A percentile compares a stretch with the other conserved stretches of the same genome.
phyloP scores from a whole-genome alignment of 2,329 filamentous ascomycete species.

The Juglanconis oblonga region DNA sequence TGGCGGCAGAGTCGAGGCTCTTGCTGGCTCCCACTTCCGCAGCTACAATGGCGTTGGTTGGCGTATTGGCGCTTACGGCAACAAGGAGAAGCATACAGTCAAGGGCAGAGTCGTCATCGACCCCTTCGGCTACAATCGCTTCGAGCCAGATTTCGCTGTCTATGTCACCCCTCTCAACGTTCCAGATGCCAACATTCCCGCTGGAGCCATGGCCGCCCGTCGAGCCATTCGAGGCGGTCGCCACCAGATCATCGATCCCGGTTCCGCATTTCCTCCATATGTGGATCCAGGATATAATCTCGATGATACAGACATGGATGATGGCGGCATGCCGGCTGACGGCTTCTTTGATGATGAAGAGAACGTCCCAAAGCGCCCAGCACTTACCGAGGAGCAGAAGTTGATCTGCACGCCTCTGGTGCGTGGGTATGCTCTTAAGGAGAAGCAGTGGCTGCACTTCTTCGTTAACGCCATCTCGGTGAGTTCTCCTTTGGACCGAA shows the following conservation, averaged over 20 bases:
- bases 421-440: conserved; percentile 43
- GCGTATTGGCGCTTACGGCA: conserved; percentile 2
- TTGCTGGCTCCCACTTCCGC: conserved; percentile 29
- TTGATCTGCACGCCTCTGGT: conserved; percentile 25
- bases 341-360: background rate
- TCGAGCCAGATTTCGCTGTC: conserved; percentile 24
- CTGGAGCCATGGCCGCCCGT: background rate
- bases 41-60: conserved; percentile 30
- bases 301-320: background rate
- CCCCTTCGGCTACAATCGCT: conserved; percentile 28
- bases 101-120: conserved; percentile 33
- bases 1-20: conserved; percentile 30
- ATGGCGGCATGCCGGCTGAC: background rate
- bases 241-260: background rate
- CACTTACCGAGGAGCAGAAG: conserved; percentile 25
- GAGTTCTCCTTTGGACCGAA: background rate
- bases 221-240: background rate
- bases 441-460: conserved; percentile 43
- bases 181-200: background rate
- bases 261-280: background rate
- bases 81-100: conserved; percentile 20
- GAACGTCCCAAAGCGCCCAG: background rate
- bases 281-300: background rate
- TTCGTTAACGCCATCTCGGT: conserved; percentile 31
- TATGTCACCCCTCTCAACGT: conserved; percentile 6